phyloP scores from a whole-genome alignment of 1,139 yeast genomes.

The Pneumocystis sp. region DNA sequence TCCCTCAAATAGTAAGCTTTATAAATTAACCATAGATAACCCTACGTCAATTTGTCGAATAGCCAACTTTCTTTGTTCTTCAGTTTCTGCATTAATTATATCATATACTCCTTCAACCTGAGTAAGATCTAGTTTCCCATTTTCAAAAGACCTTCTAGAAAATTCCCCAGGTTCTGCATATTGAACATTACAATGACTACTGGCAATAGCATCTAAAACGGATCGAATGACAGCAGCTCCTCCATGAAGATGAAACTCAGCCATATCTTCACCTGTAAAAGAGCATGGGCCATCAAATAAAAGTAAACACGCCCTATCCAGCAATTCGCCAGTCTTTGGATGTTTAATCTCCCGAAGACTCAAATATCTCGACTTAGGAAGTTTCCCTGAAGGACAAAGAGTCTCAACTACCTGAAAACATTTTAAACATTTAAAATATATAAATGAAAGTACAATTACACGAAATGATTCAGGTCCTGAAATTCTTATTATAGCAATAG shows the following conservation, averaged over 20 bases:
- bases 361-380: conserved; percentile 26
- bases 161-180: conserved; percentile 93
- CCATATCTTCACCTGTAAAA: conserved; percentile 81
- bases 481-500: conserved; percentile 71
- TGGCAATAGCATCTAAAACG: conserved; percentile 45
- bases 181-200: conserved; percentile 29
- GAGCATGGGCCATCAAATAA: conserved; percentile 64
- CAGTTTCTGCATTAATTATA: conserved; percentile 88
- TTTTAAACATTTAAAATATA: conserved; percentile 2
- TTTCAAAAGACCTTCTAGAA: conserved; percentile 63
- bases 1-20: conserved; percentile 29
- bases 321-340: conserved; percentile 28
- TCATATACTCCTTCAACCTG: conserved; percentile 84
- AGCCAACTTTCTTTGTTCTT: conserved; percentile 65
- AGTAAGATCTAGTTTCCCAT: conserved; percentile 55
- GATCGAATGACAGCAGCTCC: conserved; percentile 72
- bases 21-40: not conserved
- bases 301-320: conserved; percentile 66
- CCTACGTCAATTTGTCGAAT: conserved; percentile 41
- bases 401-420: not conserved
- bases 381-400: conserved; percentile 30
- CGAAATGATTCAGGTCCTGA: conserved; percentile 46
- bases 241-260: conserved; percentile 86
- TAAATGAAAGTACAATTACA: not conserved
- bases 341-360: conserved; percentile 18